Evolutionary conservation across 2,329 filamentous ascomycete genomes (phyloP), one percentile per base, ranked within the genome.

Genomic region (Passalora sequoiae): DNA sequence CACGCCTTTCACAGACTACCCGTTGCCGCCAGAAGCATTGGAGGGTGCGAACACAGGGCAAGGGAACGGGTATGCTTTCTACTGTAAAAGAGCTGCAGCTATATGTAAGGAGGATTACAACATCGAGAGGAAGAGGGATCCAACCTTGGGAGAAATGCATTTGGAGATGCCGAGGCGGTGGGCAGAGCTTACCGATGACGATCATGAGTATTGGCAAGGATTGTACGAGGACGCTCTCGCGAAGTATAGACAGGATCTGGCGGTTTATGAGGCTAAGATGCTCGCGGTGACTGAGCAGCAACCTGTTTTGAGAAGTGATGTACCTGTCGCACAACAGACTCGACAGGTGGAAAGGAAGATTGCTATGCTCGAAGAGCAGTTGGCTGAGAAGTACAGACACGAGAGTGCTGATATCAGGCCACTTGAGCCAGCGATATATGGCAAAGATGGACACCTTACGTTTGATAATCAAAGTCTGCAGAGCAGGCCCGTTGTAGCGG

Each of bases 21-120:
- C 55, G 9, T 35, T 55, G 22, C 55, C 56, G 1, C 40, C 46
- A 28, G 50, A 54, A 30, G 49, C 49, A n/a, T 24, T 54, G 19
- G 49, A 55, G 12, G 55, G 51, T 7, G 44, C 38, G 16, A 40
- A 44, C 13, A 51, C 40, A 30, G 30, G 51, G 27, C 19, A 40
- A 15, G 45, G 40, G 5, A 60, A 61, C 37, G 58, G 57, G 4
- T 64, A 63, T 45, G 58, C 56, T 13, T 50, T 59, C 28, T 63
- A 60, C 29, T 54, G 54, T 28, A 54, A 56, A 22, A 44, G 50
- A 4, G 46, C 37, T 22, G 53, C 47, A 13, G 44, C 43, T 20
- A 50, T 38, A 8, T 50, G 36, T 45, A 52, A 54, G 17, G 51
- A 57, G 29, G 55, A 57, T 12, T 60, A 56, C 41, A 40, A 54